phyloP scores from a whole-genome alignment of 768 basidiomycete species.

The Mycena crocata region DNA sequence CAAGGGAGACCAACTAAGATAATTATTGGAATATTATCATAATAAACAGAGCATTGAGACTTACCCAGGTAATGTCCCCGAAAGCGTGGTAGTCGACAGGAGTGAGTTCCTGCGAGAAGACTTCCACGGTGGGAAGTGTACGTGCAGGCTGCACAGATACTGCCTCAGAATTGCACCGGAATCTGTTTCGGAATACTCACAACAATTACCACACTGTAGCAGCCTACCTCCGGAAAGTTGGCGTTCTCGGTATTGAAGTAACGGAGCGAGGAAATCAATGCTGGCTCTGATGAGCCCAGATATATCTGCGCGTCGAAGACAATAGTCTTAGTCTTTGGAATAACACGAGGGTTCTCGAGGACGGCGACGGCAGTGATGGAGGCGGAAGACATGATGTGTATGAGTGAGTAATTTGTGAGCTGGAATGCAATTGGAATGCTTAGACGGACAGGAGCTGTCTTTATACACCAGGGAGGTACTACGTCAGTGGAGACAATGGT shows the following conservation, averaged over 20 bases:
- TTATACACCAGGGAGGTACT: too few species aligned
- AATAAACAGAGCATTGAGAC: neutral
- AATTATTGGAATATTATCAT: neutral
- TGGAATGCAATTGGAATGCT: too few species aligned
- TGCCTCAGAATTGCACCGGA: neutral
- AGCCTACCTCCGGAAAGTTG: neutral
- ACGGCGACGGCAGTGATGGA: too few species aligned
- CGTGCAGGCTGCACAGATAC: neutral
- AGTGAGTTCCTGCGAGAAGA: neutral
- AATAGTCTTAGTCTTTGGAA: neutral
- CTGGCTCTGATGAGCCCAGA: neutral
- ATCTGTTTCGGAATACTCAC: neutral
- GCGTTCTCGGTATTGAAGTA: slow-evolving; percentile 5
- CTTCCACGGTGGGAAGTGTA: slow-evolving; percentile 3
- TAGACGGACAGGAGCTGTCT: too few species aligned
- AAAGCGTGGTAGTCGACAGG: slow-evolving; percentile 1
- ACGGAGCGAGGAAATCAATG: neutral
- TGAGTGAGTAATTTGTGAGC: too few species aligned
- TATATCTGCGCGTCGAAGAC: neutral
- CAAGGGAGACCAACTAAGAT: neutral
- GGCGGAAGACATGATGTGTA: too few species aligned
- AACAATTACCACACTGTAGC: neutral
- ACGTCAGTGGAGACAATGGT: too few species aligned
- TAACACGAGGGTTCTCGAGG: too few species aligned
- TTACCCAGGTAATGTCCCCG: neutral